Conservation (phyloP, 2,329 filamentous ascomycete species). For the Pseudogymnoascus sp. region DNA sequence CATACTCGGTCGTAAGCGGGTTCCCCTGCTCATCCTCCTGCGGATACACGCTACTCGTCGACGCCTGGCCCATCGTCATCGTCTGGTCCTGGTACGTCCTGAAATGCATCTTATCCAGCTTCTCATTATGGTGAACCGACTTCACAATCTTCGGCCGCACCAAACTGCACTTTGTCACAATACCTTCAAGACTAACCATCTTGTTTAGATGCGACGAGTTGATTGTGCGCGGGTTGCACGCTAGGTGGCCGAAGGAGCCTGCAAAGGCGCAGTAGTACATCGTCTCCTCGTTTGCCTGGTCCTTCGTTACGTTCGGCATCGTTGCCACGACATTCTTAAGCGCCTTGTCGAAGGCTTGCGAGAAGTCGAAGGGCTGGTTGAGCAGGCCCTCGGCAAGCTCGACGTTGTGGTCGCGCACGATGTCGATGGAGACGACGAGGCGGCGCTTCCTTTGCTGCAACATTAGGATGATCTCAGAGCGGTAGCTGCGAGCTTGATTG, state of each 20-base stretch:
- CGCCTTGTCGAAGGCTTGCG: conserved; percentile 79
- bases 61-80: conserved; percentile 80
- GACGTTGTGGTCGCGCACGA: conserved; percentile 77
- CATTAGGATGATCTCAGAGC: conserved; percentile 78
- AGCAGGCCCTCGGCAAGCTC: conserved; percentile 75
- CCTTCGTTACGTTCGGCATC: conserved; percentile 63
- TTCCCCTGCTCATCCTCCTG: conserved; percentile 91
- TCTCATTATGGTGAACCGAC: conserved; percentile 94
- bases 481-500: conserved; percentile 61
- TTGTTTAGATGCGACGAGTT: conserved; percentile 85
- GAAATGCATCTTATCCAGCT: conserved; percentile 75
- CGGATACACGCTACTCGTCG: conserved; percentile 86
- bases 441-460: conserved; percentile 58
- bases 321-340: conserved; percentile 82
- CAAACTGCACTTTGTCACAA: conserved; percentile 91
- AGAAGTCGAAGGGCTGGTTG: conserved; percentile 79
- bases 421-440: conserved; percentile 71
- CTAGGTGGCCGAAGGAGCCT: conserved; percentile 88
- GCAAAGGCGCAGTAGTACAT: conserved; percentile 96
- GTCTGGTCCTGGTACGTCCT: conserved; percentile 93
- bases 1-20: conserved; percentile 88
- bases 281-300: conserved; percentile 68
- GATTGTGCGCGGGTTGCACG: conserved; percentile 89
- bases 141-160: conserved; percentile 97
- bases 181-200: conserved; percentile 96